Conservation (phyloP, 106 monocot genomes). For the Allium fistulosum region DNA sequence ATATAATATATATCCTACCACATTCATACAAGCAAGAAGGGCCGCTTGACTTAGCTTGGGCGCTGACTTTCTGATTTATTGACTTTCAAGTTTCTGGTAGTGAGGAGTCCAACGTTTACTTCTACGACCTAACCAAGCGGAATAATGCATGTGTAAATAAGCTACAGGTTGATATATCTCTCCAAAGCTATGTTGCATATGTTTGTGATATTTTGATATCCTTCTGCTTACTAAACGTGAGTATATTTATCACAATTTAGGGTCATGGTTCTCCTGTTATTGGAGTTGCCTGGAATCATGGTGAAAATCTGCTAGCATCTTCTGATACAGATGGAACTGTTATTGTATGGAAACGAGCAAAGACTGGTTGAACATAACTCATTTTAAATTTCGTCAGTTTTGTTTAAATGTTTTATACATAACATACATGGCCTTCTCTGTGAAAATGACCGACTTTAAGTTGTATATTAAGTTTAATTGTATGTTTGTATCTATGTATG, state of each 20-base stretch:
- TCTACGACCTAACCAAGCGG: slow-evolving; percentile 89
- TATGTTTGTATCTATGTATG: too few relatives aligned
- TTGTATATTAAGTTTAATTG: too few relatives aligned
- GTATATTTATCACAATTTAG: slow-evolving; percentile 16
- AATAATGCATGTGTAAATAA: slow-evolving; percentile 87
- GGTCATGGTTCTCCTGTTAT: slow-evolving; percentile 88
- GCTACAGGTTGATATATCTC: slow-evolving; percentile 56
- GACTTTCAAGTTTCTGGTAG: slow-evolving; percentile 71
- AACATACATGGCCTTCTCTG: too few relatives aligned
- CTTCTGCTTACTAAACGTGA: background rate
- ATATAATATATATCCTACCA: too few relatives aligned
- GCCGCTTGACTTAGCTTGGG: too few relatives aligned
- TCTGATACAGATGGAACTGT: slow-evolving; percentile 88
- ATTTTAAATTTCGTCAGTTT: too few relatives aligned
- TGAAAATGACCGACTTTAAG: too few relatives aligned
- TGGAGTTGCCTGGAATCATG: slow-evolving; percentile 92
- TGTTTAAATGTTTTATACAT: too few relatives aligned
- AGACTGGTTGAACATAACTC: slow-evolving; percentile 15
- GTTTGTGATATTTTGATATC: background rate
- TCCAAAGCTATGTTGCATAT: background rate
- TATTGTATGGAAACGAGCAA: slow-evolving; percentile 95
- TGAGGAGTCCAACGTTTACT: slow-evolving; percentile 95
- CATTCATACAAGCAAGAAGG: too few relatives aligned
- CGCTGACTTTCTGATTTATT: slow-evolving; percentile 16
- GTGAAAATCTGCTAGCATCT: slow-evolving; percentile 87